phyloP scores from a whole-genome alignment of 192 early-diverging fungal genomes.

The Gigaspora rosea region DNA sequence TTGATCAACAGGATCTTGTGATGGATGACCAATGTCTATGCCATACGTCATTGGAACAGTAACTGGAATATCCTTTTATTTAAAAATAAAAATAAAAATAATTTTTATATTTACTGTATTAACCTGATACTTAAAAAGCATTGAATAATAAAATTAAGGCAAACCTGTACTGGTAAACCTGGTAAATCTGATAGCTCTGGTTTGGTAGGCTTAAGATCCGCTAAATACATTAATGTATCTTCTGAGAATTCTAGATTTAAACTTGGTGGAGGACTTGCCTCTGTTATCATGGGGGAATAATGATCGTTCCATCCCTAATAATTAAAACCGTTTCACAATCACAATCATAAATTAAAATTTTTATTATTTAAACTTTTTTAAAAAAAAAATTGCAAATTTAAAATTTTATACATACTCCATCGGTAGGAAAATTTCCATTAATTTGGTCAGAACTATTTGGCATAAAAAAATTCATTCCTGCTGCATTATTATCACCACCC shows the following conservation, averaged over 20 bases:
- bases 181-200: no score
- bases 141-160: no score
- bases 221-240: conserved; percentile 10
- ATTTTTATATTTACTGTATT: no score
- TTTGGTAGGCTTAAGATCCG: not conserved
- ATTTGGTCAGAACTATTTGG: not conserved
- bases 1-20: conserved; percentile 23
- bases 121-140: no score
- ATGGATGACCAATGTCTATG: not conserved
- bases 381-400: not conserved
- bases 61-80: not conserved
- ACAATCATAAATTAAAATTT: not conserved
- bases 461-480: not conserved
- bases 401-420: not conserved
- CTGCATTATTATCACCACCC: not conserved
- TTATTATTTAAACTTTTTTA: not conserved
- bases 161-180: no score
- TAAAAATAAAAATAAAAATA: no score
- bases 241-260: conserved; percentile 23
- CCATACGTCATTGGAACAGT: not conserved
- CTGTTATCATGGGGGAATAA: not conserved
- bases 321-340: not conserved
- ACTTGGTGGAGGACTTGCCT: conserved; percentile 22
- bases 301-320: not conserved
- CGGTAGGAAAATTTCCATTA: not conserved